Evolutionary conservation across 192 early-diverging fungal genomes (phyloP).

Genomic region (Paraglomus occultum): DNA sequence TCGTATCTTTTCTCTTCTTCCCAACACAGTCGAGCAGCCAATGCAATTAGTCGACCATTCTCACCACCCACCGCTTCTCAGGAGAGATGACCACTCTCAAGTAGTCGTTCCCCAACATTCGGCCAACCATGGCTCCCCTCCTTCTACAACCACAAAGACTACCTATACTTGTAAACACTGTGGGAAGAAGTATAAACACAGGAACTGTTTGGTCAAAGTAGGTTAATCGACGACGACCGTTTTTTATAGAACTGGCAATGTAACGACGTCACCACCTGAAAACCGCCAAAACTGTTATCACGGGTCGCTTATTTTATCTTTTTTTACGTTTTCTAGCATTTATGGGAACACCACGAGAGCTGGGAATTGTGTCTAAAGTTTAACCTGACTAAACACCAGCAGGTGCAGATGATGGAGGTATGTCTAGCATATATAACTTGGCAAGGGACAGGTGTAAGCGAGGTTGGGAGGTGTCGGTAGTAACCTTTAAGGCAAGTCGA

Average conservation of each 20-base stretch:
- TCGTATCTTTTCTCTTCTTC: neutral
- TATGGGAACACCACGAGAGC: constrained; percentile 64
- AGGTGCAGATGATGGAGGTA: constrained; percentile 67
- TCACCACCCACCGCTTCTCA: neutral
- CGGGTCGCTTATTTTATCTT: neutral
- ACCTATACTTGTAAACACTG: constrained; percentile 54
- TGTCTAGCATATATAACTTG: neutral
- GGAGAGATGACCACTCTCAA: constrained; percentile 9
- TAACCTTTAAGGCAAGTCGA: too few relatives aligned
- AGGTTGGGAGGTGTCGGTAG: too few relatives aligned
- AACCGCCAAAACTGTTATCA: too few relatives aligned
- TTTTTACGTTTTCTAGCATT: constrained; percentile 33
- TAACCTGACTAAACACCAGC: constrained; percentile 63
- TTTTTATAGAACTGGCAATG: constrained; percentile 14
- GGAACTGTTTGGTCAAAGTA: constrained; percentile 54
- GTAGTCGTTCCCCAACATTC: neutral
- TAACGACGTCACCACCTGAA: neutral
- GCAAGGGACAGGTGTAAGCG: neutral
- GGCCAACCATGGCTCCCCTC: constrained; percentile 22
- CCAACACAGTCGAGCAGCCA: neutral
- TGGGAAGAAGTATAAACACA: constrained; percentile 61
- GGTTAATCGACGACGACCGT: neutral
- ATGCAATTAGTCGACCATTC: neutral
- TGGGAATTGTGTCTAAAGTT: constrained; percentile 62
- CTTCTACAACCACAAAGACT: constrained; percentile 27